Base-by-base conservation (phyloP, 2,329 filamentous ascomycete genomes). In the Stachybotrys chlorohalonatus region DNA sequence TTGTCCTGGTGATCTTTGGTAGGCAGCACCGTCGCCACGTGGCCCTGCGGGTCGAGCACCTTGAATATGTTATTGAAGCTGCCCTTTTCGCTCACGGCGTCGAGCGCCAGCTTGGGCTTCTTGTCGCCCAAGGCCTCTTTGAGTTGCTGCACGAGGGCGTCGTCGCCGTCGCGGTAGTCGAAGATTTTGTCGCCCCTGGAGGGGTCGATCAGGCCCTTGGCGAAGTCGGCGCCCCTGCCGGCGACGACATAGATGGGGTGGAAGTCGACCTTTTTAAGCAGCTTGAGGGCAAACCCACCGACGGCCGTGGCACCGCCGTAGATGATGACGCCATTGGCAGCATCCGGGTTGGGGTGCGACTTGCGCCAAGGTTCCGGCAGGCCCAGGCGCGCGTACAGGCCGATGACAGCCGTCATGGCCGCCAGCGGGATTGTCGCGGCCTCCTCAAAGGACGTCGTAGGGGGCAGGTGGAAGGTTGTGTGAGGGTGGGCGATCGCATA, bases 381-480 rank as follows among this genome's bases (percentile, higher is more conserved):
- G 1, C 58, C 59, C 11, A 82, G 73, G 9, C 66, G 62, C 31
- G 70, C 65, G 62, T 76, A 83, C 0, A 84, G 63, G 1, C 71
- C 78, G 2, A 83, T 51, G 1, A 75, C 77, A 2, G 80, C 73
- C 1, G 80, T 84, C 68, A 81, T 73, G 11, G 73, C 75, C 4
- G 80, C 79, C 1, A 84, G 68, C 0, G 81, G 81, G 31, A 84
- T 74, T 0, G 80, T 79, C 11, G 81, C 77, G 1, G 75, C 81
- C 62, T 81, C 51, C 66, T 83, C 77, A 52, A 81, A 82, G 11
- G 70, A 73, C 4, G 71, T 72, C 31, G 71, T 65, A 32, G 69
- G 58, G 0, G 79, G 76, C 31, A 82, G 68, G 59, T 77, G 76
- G 61, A 83, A 82, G 0, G 81, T 83, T 0, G 80, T 80, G 59